Base-by-base conservation (phyloP, 345 rosid genomes). In the Eucalyptus cloeziana region DNA sequence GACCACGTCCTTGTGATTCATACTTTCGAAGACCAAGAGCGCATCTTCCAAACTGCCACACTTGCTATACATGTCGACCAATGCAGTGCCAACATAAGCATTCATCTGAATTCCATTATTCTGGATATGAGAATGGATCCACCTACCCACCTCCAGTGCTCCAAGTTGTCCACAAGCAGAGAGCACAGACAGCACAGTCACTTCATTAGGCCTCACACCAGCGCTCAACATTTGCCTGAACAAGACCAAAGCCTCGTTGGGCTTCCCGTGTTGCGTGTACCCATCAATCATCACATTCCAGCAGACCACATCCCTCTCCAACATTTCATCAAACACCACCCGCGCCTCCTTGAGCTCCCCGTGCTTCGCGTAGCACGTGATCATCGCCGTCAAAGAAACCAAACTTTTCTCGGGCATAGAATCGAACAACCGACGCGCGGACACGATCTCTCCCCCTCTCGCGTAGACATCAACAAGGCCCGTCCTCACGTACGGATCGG, bases 151-250 rank as follows among this genome's bases (percentile, higher is more conserved):
- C 86, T 94, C 97, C 67, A 95, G 88, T 51, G 95, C 95, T 30
- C 99, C 99, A 67, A 94, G 88, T 93, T 96, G 97, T n/a, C 95
- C 96, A 90, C 97, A 95, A 90, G 97, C 96, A 30, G 95, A 95
- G 16, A 95, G 94, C 87, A 91, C 92, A 64, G 95, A 92, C 88
- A 95, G 56, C 7, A 92, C 91, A 4, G 99, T 96, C 52, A 94
- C 93, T 90, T 93, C 96, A 76, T 94, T 92, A 16, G 98, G 97
- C 90, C 90, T 92, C 43, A 92, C 88, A 47, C 91, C 91, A 12
- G 91, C 89, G 7, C 89, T 90, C 89, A 93, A 60, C 96, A 96
- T 94, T 87, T 88, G 89, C 87, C 94, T 90, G 89, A 96, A 96
- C 85, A 95, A 88, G 89, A 51, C 31, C 91, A 95, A 90, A 50